Evolutionary conservation across 495 filamentous ascomycete species (phyloP).

Genomic region (Chaetomium cochliodes): DNA sequence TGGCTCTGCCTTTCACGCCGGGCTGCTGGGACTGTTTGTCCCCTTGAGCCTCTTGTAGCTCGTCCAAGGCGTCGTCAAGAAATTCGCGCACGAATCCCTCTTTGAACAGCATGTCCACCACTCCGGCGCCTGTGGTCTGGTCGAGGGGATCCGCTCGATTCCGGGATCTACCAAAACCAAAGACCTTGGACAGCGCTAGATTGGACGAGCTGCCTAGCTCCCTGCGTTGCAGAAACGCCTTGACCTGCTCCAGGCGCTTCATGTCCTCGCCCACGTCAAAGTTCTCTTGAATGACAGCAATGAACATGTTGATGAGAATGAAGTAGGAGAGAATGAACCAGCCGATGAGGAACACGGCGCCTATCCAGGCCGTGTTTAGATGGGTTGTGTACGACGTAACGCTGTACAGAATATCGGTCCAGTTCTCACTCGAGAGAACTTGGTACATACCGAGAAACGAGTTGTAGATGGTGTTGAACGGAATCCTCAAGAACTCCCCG

Average conservation of each 20-base stretch:
- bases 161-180: constrained; percentile 68
- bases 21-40: constrained; percentile 39
- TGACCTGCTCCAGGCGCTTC: constrained; percentile 93
- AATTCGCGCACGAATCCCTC: constrained; percentile 94
- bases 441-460: constrained; percentile 98
- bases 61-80: constrained; percentile 67
- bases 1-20: constrained; percentile 33
- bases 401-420: constrained; percentile 85
- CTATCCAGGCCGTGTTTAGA: constrained; percentile 82
- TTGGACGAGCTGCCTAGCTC: constrained; percentile 72
- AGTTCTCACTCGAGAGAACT: constrained; percentile 95
- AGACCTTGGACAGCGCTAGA: constrained; percentile 82
- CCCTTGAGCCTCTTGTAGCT: constrained; percentile 42
- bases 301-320: constrained; percentile 99
- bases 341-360: constrained; percentile 83
- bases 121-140: constrained; percentile 78
- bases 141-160: constrained; percentile 79
- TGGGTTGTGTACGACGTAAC: constrained; percentile 63
- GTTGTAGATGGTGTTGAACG: constrained; percentile 90
- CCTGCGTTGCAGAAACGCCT: constrained; percentile 87
- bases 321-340: constrained; percentile 97
- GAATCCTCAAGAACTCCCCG: constrained; percentile 60
- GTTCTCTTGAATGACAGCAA: constrained; percentile 99
- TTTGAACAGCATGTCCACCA: constrained; percentile 92
- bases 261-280: constrained; percentile 99